A percentile compares a stretch with the other conserved stretches of the same genome.
These are phyloP conservation scores for Capsella rubella DNA, from an alignment of 441 rosid genomes.

Conservation along the genomic window DNA sequence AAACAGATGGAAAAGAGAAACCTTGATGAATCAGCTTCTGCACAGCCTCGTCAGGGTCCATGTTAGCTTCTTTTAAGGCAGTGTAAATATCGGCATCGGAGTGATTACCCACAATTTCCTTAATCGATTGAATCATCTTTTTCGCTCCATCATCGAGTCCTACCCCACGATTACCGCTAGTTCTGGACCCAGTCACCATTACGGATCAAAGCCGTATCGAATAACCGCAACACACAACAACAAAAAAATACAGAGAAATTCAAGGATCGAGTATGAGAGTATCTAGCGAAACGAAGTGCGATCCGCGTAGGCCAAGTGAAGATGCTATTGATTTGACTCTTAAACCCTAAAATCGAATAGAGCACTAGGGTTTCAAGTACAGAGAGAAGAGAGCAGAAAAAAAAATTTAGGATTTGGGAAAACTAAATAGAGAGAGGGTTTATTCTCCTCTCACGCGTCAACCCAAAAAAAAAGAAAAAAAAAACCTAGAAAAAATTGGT, in stretches of 20 bases:
- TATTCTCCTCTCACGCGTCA: not conserved
- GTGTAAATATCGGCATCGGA: conserved; percentile 78
- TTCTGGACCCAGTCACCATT: conserved; percentile 59
- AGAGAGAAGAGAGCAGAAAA: conserved; percentile 1
- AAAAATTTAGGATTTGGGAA: not conserved
- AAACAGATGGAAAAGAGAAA: not conserved
- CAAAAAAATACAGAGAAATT: not conserved
- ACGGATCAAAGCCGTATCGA: conserved; percentile 32
- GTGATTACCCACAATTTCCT: conserved; percentile 80
- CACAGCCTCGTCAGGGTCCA: conserved; percentile 86
- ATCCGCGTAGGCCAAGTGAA: not conserved
- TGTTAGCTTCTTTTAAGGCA: conserved; percentile 73
- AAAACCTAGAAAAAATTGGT: not conserved
- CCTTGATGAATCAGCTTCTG: conserved; percentile 87
- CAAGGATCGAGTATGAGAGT: not conserved
- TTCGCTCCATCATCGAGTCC: conserved; percentile 54
- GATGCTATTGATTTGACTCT: conserved; percentile 2
- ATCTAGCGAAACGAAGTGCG: not conserved
- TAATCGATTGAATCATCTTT: conserved; percentile 68
- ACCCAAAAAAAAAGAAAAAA: too few relatives aligned
- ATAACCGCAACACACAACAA: not conserved
- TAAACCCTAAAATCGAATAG: conserved; percentile 40
- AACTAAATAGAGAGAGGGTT: not conserved
- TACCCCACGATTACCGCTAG: conserved; percentile 49
- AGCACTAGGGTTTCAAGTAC: conserved; percentile 52